These are phyloP conservation scores for Gymnopilus junonius DNA, from an alignment of 768 basidiomycete genomes.

Conservation along the genomic window DNA sequence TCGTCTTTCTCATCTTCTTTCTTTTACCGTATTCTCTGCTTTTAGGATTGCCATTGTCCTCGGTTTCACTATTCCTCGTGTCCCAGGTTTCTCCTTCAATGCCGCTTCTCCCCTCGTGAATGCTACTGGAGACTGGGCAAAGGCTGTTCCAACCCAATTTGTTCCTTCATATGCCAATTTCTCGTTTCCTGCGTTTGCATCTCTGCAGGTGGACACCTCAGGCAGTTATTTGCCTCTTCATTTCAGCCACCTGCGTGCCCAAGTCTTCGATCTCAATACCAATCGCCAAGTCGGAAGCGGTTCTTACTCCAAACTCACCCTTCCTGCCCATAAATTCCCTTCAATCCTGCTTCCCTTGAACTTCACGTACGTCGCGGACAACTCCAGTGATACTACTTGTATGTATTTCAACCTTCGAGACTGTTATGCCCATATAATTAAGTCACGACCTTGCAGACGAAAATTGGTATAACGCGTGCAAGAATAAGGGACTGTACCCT, in stretches of 20 bases:
- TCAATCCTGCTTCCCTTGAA: conserved; percentile 75
- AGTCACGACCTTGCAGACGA: conserved; percentile 48
- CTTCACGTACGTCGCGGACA: conserved; percentile 81
- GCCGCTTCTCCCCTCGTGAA: conserved; percentile 54
- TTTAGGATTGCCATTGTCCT: conserved; percentile 68
- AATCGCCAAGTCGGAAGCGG: conserved; percentile 70
- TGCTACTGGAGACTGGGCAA: conserved; percentile 63
- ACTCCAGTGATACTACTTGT: conserved; percentile 87
- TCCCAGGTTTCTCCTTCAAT: conserved; percentile 73
- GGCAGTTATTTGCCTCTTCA: conserved; percentile 79
- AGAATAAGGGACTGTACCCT: conserved; percentile 53
- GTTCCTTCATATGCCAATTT: conserved; percentile 86
- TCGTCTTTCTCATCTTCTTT: conserved; percentile 7
- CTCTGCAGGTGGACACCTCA: conserved; percentile 77
- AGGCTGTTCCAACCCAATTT: conserved; percentile 64
- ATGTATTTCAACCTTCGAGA: conserved; percentile 28
- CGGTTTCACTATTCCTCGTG: conserved; percentile 83
- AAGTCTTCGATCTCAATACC: conserved; percentile 73
- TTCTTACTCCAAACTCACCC: conserved; percentile 55
- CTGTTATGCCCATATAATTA: neutral
- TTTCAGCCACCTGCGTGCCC: conserved; percentile 68
- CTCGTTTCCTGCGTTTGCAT: conserved; percentile 78
- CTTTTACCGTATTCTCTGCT: neutral
- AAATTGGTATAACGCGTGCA: conserved; percentile 80
- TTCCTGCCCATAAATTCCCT: conserved; percentile 72